These are phyloP conservation scores for Arabidopsis suecica DNA, from an alignment of 345 rosid genomes.

Conservation along the genomic window DNA sequence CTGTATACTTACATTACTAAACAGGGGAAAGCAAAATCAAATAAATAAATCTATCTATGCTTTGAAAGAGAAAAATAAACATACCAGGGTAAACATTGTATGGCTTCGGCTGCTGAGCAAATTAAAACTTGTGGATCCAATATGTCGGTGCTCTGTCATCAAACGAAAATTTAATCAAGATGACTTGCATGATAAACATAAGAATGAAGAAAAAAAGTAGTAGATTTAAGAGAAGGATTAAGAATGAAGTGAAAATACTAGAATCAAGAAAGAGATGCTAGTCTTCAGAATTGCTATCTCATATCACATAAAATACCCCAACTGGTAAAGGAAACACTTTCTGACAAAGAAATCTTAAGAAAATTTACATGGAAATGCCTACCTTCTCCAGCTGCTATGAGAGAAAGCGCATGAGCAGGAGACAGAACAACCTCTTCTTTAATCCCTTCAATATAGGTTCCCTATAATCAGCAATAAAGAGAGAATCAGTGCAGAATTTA, in stretches of 20 bases:
- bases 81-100: constrained; percentile 97
- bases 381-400: constrained; percentile 99
- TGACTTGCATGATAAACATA: constrained; percentile 21
- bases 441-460: constrained; percentile 96
- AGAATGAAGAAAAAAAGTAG: constrained; percentile 7
- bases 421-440: constrained; percentile 99
- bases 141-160: constrained; percentile 92
- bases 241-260: constrained; percentile 21
- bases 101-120: constrained; percentile 98
- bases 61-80: constrained; percentile 32
- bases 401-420: constrained; percentile 97
- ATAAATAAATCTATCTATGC: constrained; percentile 26
- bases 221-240: constrained; percentile 13
- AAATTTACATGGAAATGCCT: constrained; percentile 28
- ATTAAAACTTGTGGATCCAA: constrained; percentile 97
- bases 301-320: constrained; percentile 5
- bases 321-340: not conserved
- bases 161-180: constrained; percentile 32
- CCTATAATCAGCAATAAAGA: constrained; percentile 54
- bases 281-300: constrained; percentile 21
- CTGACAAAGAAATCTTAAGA: constrained; percentile 6
- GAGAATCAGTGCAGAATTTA: constrained; percentile 12
- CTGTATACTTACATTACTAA: constrained; percentile 4
- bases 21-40: constrained; percentile 29
- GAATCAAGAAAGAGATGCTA: constrained; percentile 30